These are phyloP conservation scores for Arthrobotrys sphaeroides DNA, from an alignment of 2,329 filamentous ascomycete genomes.

Conservation along the genomic window DNA sequence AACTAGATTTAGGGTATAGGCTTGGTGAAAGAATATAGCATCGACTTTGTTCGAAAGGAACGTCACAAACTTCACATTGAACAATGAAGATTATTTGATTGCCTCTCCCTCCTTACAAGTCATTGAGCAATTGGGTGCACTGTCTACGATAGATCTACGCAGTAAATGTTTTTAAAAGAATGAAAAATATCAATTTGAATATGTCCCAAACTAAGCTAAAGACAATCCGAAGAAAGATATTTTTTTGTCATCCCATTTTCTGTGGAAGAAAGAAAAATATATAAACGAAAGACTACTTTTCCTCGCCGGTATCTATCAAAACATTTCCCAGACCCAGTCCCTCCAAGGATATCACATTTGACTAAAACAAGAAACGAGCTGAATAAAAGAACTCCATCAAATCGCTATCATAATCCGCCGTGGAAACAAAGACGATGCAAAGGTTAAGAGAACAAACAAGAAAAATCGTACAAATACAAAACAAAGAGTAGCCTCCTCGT, in stretches of 20 bases:
- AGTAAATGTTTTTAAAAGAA: not conserved
- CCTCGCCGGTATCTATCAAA: slow-evolving; percentile 42
- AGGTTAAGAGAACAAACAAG: not conserved
- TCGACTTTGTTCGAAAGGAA: too few relatives aligned
- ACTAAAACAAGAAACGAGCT: slow-evolving; percentile 16
- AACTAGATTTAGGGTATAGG: too few relatives aligned
- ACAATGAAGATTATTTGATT: too few relatives aligned
- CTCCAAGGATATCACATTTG: slow-evolving; percentile 24
- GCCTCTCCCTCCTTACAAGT: too few relatives aligned
- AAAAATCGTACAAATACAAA: slow-evolving; percentile 13
- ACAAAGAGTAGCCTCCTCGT: slow-evolving; percentile 10
- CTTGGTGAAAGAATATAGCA: too few relatives aligned
- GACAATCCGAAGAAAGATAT: slow-evolving; percentile 22
- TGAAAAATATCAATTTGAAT: slow-evolving; percentile 7
- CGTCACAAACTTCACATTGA: too few relatives aligned
- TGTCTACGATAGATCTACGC: not conserved
- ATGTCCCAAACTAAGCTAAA: slow-evolving; percentile 3
- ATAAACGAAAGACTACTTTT: slow-evolving; percentile 27
- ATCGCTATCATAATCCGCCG: slow-evolving; percentile 29
- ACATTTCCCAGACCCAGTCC: slow-evolving; percentile 31
- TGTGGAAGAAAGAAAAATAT: not conserved
- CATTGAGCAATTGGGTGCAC: not conserved
- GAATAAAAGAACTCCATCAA: slow-evolving; percentile 21
- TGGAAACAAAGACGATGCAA: not conserved
- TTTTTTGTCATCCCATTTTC: slow-evolving; percentile 50